A percentile compares a stretch with the other conserved stretches of the same genome.
phyloP scores from a whole-genome alignment of 805 yeast species.

The Ogataea saltuana region DNA sequence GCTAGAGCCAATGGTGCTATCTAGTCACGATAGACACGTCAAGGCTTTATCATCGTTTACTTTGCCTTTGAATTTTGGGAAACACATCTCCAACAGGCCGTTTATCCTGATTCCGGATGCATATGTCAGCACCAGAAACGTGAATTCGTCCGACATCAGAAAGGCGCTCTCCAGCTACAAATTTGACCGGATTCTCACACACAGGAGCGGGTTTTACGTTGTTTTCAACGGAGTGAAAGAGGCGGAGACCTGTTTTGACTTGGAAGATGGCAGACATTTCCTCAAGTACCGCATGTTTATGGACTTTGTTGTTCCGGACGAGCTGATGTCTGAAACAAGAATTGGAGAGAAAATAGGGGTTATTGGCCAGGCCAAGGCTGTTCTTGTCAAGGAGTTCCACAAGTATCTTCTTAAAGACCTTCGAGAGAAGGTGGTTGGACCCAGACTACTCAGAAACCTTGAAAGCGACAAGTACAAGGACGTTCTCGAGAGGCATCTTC shows the following conservation, averaged over 20 bases:
- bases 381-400: constrained; percentile 64
- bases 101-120: constrained; percentile 55
- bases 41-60: constrained; percentile 24
- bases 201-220: constrained; percentile 65
- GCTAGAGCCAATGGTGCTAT: constrained; percentile 17
- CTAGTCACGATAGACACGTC: constrained; percentile 37
- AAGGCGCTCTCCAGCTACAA: constrained; percentile 56
- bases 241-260: constrained; percentile 58
- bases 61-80: constrained; percentile 51
- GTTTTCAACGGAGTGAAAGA: constrained; percentile 63
- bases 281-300: constrained; percentile 51
- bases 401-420: constrained; percentile 67
- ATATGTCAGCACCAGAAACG: constrained; percentile 47
- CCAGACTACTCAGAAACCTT: constrained; percentile 61
- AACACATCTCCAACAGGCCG: constrained; percentile 56
- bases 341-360: constrained; percentile 37
- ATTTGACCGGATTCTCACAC: constrained; percentile 67
- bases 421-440: constrained; percentile 70
- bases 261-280: constrained; percentile 59
- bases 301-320: constrained; percentile 58
- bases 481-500: constrained; percentile 37
- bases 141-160: constrained; percentile 59
- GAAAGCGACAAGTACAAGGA: constrained; percentile 61
- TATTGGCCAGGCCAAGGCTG: constrained; percentile 57
- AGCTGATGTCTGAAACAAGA: constrained; percentile 31